Percentiles rank a stretch among this genome's conserved stretches.
phyloP scores from a whole-genome alignment of 2,329 filamentous ascomycete genomes.

The Thyridium curvatum region DNA sequence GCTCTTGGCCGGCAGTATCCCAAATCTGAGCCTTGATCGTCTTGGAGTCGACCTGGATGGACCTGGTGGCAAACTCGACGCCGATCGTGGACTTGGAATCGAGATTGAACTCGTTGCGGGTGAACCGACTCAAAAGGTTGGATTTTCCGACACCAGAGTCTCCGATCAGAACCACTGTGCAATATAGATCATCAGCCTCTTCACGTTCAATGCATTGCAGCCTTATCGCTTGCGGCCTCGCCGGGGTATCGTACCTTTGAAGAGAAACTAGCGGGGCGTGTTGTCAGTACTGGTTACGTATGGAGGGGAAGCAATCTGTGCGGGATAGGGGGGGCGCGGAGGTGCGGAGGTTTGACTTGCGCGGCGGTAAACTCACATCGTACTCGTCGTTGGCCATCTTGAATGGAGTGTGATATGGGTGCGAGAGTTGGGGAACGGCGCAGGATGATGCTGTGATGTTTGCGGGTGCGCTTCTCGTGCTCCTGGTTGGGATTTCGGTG shows the following conservation, averaged over 20 bases:
- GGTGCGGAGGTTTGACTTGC: conserved; percentile 9
- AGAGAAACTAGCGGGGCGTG: conserved; percentile 71
- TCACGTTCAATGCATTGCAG: no score
- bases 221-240: neutral
- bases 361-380: conserved; percentile 67
- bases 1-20: conserved; percentile 98
- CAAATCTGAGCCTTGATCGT: conserved; percentile 99
- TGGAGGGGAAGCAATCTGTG: conserved; percentile 16
- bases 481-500: no score
- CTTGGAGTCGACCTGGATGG: conserved; percentile 98
- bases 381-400: conserved; percentile 99
- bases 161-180: conserved; percentile 90
- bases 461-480: no score
- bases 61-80: conserved; percentile 97
- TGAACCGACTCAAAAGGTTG: conserved; percentile 98
- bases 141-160: conserved; percentile 99
- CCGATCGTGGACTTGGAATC: conserved; percentile 99
- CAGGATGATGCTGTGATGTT: no score
- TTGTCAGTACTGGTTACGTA: no score
- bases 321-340: conserved; percentile 11
- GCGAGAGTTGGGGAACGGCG: conserved; percentile 12
- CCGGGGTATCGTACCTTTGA: conserved; percentile 69
- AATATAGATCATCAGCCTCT: no score
- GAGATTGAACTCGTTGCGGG: conserved; percentile 98
- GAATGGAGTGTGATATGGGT: conserved; percentile 23